Evolutionary conservation across 2,329 filamentous ascomycete genomes (phyloP).

Genomic region (Tricladium varicosporioides): DNA sequence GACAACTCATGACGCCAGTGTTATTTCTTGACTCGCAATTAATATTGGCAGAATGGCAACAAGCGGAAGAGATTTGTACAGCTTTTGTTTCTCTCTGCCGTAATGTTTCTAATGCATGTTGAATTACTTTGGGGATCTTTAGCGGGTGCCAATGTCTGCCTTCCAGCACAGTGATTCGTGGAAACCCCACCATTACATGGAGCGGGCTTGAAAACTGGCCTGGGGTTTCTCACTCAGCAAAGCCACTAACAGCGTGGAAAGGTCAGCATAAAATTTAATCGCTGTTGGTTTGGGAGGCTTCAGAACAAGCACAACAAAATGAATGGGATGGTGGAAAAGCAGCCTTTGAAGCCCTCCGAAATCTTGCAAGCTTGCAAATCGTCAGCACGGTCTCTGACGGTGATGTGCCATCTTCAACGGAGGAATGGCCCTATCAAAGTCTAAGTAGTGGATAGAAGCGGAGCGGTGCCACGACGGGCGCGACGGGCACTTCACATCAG

Average conservation of each 20-base stretch:
- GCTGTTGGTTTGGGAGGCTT: neutral
- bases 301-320: neutral
- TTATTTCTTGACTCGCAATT: neutral
- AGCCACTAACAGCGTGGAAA: constrained; percentile 2
- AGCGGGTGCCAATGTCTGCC: constrained; percentile 8
- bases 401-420: neutral
- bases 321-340: neutral
- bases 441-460: constrained; percentile 15
- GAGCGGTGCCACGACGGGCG: neutral
- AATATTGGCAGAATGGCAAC: neutral
- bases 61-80: neutral
- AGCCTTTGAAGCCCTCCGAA: neutral
- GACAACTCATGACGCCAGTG: neutral
- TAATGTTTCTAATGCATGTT: constrained; percentile 6
- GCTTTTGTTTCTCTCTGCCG: neutral
- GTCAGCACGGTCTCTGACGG: neutral
- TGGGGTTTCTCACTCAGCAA: constrained; percentile 2
- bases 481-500: constrained; percentile 1
- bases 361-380: neutral
- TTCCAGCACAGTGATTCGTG: constrained; percentile 4
- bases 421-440: constrained; percentile 6
- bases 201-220: neutral
- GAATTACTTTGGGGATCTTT: constrained; percentile 14
- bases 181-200: constrained; percentile 4
- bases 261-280: constrained; percentile 1